Evolutionary conservation across 495 filamentous ascomycete species (phyloP), one percentile per base, ranked within the genome.

Genomic region (Xylaria curta): DNA sequence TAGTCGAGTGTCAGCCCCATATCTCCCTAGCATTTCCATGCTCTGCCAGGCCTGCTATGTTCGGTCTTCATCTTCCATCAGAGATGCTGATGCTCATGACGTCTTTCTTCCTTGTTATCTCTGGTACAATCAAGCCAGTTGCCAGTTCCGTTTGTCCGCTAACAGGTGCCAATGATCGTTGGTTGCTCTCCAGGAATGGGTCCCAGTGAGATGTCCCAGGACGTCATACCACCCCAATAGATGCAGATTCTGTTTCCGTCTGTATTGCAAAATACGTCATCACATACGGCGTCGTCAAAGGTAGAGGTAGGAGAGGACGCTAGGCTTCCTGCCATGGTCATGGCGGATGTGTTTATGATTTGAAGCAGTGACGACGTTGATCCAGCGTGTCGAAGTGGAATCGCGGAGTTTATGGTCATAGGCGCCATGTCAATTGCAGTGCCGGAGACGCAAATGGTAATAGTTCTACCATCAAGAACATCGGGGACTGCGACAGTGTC

Each of bases 181-280:
- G 63, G 58, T 0, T 62, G 51, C 64, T 78, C 79, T 13, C 79
- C 79, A 8, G 79, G 79, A 0, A 75, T 54, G 2, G 79, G 78
- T 3, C 78, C 76, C 2, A 53, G 68, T n/a, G 75, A 76, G 28
- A 74, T 54, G 9, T 81, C 72, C 72, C 72, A 79, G 21, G 74
- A 73, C 15, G 75, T 81, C 58, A 72, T 49, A 42, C 79, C 79
- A 8, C 72, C 79, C 75, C 78, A 78, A 67, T 74, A 76, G 31
- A 77, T 74, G 68, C 76, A 81, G 19, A 74, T 53, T 17, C 63
- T 60, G 12, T 64, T 75, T 15, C 75, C 72, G 19, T 73, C 44
- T 24, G 61, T 49, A 33, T 71, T 60, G 68, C 79, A 79, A 70
- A 69, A 77, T 17, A 71, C 72, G 44, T 76, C 73, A 63, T 79